Evolutionary conservation across 176 grass and related monocot species (phyloP), one percentile per base, ranked within the genome.

Genomic region (Oryza rufipogon): DNA sequence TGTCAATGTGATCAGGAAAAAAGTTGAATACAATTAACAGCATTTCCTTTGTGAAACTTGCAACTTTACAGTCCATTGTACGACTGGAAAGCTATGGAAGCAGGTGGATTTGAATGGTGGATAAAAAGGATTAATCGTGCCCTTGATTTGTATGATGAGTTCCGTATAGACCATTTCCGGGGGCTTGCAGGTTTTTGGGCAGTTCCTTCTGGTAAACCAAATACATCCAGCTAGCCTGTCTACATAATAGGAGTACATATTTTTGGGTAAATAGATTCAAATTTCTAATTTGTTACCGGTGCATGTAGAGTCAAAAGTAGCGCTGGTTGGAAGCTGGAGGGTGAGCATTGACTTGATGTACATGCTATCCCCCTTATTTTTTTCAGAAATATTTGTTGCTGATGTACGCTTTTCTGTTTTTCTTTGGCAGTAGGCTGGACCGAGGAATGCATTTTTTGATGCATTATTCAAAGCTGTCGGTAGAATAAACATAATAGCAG

Each of bases 131-230:
- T 98, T 77, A 91, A 85, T 39, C 95, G 95, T 49, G 95, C 95
- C 16, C 91, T 98, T 91, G 95, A 98, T 90, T 89, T 98, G 66
- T 98, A 98, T 61, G 92, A 98, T 71, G 95, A 98, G 88, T 98
- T 98, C 61, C 91, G 95, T 41, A 98, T 98, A 74, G 95, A 98
- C 44, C 95, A 98, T 91, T 98, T 98, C 80, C 92, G 95, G 38
- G 95, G 95, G 8, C 89, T 98, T 83, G 77, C 91, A 36, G 91
- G 95, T 49, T 98, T 83, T 87, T 98, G 95, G 95, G 92, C 95
- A 20, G 92, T 98, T 76, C 91, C 92, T 87, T 91, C 89, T 63
- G 95, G 95, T 95, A 87, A 79, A 80, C 75, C 80, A n/a, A 85
- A 64, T 77, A 85, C 52, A 68, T 68, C 9, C 61, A 38, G 26